Conservation (phyloP, 306 rosid genomes). For the Rosa multiflora region DNA sequence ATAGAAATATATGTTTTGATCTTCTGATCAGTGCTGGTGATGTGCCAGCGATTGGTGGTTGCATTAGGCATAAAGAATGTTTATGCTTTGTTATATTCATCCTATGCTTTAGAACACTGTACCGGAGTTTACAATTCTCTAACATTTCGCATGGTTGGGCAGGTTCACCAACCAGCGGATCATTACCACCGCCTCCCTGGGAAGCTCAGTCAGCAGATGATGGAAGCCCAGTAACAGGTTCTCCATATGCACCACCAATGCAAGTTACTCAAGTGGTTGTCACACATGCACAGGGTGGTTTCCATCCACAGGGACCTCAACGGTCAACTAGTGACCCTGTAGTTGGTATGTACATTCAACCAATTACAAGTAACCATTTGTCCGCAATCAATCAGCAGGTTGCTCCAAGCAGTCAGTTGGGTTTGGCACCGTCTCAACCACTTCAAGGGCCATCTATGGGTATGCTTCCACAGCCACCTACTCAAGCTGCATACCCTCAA, state of each 20-base stretch:
- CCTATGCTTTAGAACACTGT: constrained; percentile 15
- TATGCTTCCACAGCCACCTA: constrained; percentile 49
- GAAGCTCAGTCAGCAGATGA: constrained; percentile 72
- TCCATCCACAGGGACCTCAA: constrained; percentile 63
- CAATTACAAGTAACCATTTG: constrained; percentile 53
- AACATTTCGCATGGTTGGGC: constrained; percentile 25
- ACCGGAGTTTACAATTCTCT: background rate
- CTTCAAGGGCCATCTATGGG: constrained; percentile 50
- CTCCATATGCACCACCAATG: constrained; percentile 62
- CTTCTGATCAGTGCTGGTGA: constrained; percentile 14
- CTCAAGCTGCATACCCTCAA: constrained; percentile 65
- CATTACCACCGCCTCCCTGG: constrained; percentile 99
- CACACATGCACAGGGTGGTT: constrained; percentile 46
- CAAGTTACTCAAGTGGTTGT: constrained; percentile 62
- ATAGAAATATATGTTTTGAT: constrained; percentile 10
- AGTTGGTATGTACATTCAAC: constrained; percentile 68
- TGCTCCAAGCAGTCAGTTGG: constrained; percentile 61
- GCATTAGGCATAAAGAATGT: constrained; percentile 18
- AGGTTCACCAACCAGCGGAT: constrained; percentile 65
- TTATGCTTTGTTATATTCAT: constrained; percentile 7
- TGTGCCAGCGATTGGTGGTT: constrained; percentile 20
- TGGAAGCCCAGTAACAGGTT: constrained; percentile 48
- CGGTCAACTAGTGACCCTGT: constrained; percentile 56
- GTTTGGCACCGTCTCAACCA: constrained; percentile 32
- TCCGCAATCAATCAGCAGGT: constrained; percentile 54